phyloP scores from a whole-genome alignment of 345 rosid genomes.

The Arabis hirsuta region DNA sequence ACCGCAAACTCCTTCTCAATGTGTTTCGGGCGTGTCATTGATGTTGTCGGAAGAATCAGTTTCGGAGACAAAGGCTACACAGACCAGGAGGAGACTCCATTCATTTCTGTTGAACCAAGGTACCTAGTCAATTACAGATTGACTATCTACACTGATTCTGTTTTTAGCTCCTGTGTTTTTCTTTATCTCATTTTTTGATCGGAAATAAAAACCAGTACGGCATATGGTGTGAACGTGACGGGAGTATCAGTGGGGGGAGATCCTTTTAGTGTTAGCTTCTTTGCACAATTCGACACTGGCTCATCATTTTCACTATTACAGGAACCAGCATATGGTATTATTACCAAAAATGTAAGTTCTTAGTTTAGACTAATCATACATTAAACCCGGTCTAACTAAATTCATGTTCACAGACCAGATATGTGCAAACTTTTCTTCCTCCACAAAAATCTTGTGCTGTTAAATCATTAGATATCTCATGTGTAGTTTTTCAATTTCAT shows the following conservation, averaged over 20 bases:
- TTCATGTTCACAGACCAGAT: conserved; percentile 1
- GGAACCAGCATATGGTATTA: conserved; percentile 71
- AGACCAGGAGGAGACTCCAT: conserved; percentile 78
- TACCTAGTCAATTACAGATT: conserved; percentile 37
- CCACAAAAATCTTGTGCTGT: neutral
- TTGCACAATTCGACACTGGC: conserved; percentile 82
- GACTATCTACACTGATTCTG: neutral
- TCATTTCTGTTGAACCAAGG: conserved; percentile 57
- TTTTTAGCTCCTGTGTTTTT: neutral
- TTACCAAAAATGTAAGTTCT: conserved; percentile 63
- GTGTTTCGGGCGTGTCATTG: conserved; percentile 64
- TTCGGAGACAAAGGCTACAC: conserved; percentile 90
- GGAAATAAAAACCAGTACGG: conserved; percentile 48
- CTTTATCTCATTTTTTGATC: conserved; percentile 12
- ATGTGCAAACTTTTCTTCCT: neutral
- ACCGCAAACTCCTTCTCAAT: conserved; percentile 88
- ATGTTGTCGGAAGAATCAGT: conserved; percentile 74
- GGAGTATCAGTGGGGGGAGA: conserved; percentile 58
- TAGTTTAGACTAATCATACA: neutral
- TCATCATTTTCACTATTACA: conserved; percentile 82
- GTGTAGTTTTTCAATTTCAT: neutral
- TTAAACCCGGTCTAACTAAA: neutral
- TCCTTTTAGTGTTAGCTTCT: conserved; percentile 46
- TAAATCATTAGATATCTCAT: conserved; percentile 12
- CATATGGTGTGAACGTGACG: conserved; percentile 73